Percentiles rank a stretch among this genome's conserved stretches.
Conservation (phyloP, 2,329 filamentous ascomycete genomes). For the Pseudocercospora ulei region DNA sequence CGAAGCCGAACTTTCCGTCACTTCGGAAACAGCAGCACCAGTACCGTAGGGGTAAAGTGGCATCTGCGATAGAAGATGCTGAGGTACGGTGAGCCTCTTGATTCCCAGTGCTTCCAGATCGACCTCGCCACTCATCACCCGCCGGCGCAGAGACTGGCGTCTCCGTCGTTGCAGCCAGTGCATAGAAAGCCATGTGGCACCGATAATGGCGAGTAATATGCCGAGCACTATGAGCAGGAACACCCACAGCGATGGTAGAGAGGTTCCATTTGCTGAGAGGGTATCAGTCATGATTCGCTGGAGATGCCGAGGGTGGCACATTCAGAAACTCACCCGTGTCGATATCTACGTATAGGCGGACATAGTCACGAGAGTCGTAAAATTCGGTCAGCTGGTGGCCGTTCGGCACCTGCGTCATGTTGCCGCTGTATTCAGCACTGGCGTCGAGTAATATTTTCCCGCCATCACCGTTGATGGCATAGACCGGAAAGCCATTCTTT, state of each 20-base stretch:
- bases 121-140: constrained; percentile 68
- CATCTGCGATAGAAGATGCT: constrained; percentile 59
- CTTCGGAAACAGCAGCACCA: constrained; percentile 8
- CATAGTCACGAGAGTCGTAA: constrained; percentile 38
- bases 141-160: constrained; percentile 55
- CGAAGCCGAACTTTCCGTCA: constrained; percentile 1
- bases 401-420: constrained; percentile 47
- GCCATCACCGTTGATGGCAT: constrained; percentile 61
- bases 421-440: constrained; percentile 67
- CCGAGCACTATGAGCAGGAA: constrained; percentile 62
- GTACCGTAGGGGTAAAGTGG: constrained; percentile 63
- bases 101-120: constrained; percentile 80
- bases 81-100: constrained; percentile 68
- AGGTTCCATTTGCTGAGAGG: constrained; percentile 22
- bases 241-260: constrained; percentile 67
- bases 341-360: constrained; percentile 46
- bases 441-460: constrained; percentile 62
- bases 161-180: constrained; percentile 65
- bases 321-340: constrained; percentile 35
- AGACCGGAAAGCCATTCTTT: constrained; percentile 66
- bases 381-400: constrained; percentile 34
- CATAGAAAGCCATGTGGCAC: constrained; percentile 60
- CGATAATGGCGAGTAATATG: constrained; percentile 59
- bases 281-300: neutral
- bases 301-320: constrained; percentile 8